Percentiles rank a stretch among this genome's conserved stretches.
Evolutionary conservation across 2,329 filamentous ascomycete genomes (phyloP).

Genomic region (Colletotrichum melonis): DNA sequence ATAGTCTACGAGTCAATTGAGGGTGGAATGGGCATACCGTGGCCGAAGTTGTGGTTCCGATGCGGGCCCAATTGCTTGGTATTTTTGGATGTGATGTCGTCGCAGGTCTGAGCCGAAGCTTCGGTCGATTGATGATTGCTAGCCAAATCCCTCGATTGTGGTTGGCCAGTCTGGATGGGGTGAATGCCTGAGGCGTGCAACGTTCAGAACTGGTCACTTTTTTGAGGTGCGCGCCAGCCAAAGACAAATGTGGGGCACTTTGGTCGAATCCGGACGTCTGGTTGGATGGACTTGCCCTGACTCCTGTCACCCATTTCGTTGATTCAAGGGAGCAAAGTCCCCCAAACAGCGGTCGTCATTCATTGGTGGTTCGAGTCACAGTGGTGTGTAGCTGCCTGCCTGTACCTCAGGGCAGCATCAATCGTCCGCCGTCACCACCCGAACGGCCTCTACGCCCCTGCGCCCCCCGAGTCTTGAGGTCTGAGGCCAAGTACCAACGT

Average conservation of each 20-base stretch:
- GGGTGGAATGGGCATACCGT: slow-evolving; percentile 42
- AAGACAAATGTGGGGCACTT: neutral
- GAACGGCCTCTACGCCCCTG: neutral
- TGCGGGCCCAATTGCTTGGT: slow-evolving; percentile 43
- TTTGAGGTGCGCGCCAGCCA: neutral
- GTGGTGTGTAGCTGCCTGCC: neutral
- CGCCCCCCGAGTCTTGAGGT: neutral
- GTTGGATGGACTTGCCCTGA: neutral
- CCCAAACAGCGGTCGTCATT: neutral
- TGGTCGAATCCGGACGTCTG: neutral
- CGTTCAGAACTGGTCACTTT: neutral
- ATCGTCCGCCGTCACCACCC: neutral
- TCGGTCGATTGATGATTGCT: slow-evolving; percentile 37
- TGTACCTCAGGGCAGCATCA: neutral
- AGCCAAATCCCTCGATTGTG: slow-evolving; percentile 37
- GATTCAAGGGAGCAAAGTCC: neutral
- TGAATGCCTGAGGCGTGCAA: slow-evolving; percentile 48
- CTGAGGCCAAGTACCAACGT: neutral
- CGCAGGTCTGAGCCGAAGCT: slow-evolving; percentile 38
- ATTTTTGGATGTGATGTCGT: slow-evolving; percentile 38
- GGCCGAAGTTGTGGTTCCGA: slow-evolving; percentile 47
- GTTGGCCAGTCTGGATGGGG: slow-evolving; percentile 14
- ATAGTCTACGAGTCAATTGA: neutral
- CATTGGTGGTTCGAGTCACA: neutral
- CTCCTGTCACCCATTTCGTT: neutral